A percentile compares a stretch with the other conserved stretches of the same genome.
These are phyloP conservation scores for Musa troglodytarum DNA, from an alignment of 176 grass and related monocot species.

Conservation along the genomic window DNA sequence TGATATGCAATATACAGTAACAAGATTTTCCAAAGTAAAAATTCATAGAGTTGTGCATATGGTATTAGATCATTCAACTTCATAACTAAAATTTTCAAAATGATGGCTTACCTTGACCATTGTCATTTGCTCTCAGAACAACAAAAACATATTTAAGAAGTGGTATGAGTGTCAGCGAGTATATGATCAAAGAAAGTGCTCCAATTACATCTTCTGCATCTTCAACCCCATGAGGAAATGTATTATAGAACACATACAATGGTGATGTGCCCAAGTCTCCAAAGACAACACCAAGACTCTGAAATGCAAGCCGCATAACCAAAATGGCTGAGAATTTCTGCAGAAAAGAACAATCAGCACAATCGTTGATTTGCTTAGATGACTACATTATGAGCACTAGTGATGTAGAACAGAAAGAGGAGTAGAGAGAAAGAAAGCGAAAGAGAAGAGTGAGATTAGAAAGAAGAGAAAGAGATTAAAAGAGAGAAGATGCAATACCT, in stretches of 20 bases:
- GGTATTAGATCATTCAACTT: background rate
- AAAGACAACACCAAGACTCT: conserved; percentile 94
- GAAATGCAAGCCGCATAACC: conserved; percentile 72
- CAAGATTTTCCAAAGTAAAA: background rate
- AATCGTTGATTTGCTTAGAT: background rate
- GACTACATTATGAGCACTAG: background rate
- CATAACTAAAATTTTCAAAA: background rate
- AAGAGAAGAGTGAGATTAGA: too few relatives aligned
- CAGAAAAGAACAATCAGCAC: conserved; percentile 11
- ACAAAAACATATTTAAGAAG: conserved; percentile 93
- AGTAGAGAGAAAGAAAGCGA: too few relatives aligned
- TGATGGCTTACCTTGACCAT: conserved; percentile 65
- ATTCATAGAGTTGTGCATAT: background rate
- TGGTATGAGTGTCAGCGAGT: conserved; percentile 86
- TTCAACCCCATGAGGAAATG: conserved; percentile 66
- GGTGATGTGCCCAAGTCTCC: conserved; percentile 90
- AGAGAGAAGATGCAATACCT: too few relatives aligned
- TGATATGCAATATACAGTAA: background rate
- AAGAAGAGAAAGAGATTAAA: too few relatives aligned
- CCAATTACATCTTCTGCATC: conserved; percentile 74
- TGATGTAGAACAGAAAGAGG: background rate
- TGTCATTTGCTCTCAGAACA: conserved; percentile 82
- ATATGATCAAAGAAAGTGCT: conserved; percentile 94
- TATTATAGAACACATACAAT: conserved; percentile 87
- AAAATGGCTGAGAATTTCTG: conserved; percentile 80